Percentiles rank a stretch among this genome's conserved stretches.
Conservation (phyloP, 192 early-diverging fungal species). For the Umbelopsis vinacea region DNA sequence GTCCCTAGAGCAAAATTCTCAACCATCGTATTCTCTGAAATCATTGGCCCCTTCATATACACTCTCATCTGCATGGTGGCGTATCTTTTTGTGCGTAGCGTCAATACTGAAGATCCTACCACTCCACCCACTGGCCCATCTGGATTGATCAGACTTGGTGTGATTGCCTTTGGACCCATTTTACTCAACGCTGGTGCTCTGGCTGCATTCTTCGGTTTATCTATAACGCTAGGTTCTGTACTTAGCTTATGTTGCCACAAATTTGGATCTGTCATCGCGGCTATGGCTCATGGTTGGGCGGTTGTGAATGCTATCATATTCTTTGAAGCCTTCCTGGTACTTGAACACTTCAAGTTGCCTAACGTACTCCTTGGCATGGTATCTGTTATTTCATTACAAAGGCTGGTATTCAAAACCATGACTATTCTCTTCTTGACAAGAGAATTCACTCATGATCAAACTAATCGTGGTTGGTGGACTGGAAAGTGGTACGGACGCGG, state of each 20-base stretch:
- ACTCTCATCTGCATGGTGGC: conserved; percentile 62
- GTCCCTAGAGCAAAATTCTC: conserved; percentile 69
- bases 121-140: conserved; percentile 41
- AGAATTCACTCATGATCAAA: conserved; percentile 83
- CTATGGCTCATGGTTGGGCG: conserved; percentile 64
- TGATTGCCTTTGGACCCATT: conserved; percentile 72
- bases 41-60: conserved; percentile 69
- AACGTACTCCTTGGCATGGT: conserved; percentile 71
- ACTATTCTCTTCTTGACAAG: conserved; percentile 73
- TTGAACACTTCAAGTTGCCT: conserved; percentile 69
- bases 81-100: conserved; percentile 72
- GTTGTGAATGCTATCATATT: conserved; percentile 62
- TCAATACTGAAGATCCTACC: conserved; percentile 38
- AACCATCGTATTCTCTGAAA: conserved; percentile 72
- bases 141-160: conserved; percentile 61
- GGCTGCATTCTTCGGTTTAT: conserved; percentile 66
- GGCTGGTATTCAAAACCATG: conserved; percentile 71
- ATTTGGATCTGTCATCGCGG: conserved; percentile 76
- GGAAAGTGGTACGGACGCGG: conserved; percentile 81
- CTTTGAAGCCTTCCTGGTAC: conserved; percentile 67
- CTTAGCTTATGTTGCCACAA: conserved; percentile 66
- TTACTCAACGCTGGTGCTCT: conserved; percentile 69
- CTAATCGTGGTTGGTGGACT: conserved; percentile 88
- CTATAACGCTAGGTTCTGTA: conserved; percentile 63
- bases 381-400: conserved; percentile 67